These are phyloP conservation scores for Cochlearia excelsa DNA, from an alignment of 345 rosid genomes.

Conservation along the genomic window DNA sequence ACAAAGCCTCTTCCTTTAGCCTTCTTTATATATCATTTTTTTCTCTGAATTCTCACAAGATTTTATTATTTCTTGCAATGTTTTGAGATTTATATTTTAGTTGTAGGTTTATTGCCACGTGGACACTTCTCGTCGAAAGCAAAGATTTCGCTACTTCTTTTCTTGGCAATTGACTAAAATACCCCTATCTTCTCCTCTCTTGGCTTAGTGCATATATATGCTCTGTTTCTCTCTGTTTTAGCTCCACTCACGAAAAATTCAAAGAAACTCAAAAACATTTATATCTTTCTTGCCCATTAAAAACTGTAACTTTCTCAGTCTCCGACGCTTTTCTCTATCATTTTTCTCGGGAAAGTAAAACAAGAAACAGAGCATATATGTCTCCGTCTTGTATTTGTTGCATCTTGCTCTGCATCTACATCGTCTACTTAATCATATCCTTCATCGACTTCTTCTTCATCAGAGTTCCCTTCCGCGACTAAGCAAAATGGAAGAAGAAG, in stretches of 20 bases:
- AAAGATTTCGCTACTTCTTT: background rate
- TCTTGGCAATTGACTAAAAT: conserved; percentile 12
- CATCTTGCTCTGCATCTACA: conserved; percentile 7
- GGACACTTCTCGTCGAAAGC: background rate
- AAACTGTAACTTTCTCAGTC: conserved; percentile 30
- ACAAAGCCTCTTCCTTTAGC: too few species aligned
- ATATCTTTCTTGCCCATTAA: conserved; percentile 28
- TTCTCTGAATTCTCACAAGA: too few species aligned
- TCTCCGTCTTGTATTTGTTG: conserved; percentile 1
- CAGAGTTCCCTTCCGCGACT: conserved; percentile 5
- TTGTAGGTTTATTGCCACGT: too few species aligned
- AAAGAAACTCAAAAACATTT: conserved; percentile 21
- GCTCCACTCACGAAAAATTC: background rate
- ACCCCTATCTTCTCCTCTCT: conserved; percentile 1
- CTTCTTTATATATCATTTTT: too few species aligned
- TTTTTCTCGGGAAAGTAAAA: conserved; percentile 11
- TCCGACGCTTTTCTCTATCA: conserved; percentile 29
- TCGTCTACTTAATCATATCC: conserved; percentile 11
- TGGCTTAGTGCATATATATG: background rate
- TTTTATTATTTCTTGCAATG: too few species aligned
- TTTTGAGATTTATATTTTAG: too few species aligned
- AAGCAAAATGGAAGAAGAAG: conserved; percentile 29
- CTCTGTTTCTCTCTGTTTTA: conserved; percentile 21
- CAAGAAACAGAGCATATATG: background rate
- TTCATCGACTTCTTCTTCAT: conserved; percentile 20